phyloP scores from a whole-genome alignment of 768 basidiomycete genomes.

The Podaxis sp. region DNA sequence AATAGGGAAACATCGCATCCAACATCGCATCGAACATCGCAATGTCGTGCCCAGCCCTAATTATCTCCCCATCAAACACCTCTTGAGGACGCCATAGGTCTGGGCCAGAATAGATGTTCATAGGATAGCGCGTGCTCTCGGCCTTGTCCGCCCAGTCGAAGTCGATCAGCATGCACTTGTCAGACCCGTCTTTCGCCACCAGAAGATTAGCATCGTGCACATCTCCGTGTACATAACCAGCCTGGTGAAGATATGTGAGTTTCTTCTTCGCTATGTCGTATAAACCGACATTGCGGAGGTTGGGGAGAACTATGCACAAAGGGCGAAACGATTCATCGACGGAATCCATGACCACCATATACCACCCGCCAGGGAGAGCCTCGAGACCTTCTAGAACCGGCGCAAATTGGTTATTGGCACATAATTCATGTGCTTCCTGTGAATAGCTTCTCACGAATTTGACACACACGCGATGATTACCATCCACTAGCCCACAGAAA shows the following conservation, averaged over 20 bases:
- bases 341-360: conserved; percentile 21
- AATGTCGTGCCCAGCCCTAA: neutral
- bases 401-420: conserved; percentile 18
- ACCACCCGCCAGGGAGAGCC: conserved; percentile 25
- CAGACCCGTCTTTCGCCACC: neutral
- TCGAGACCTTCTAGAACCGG: conserved; percentile 21
- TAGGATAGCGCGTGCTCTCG: neutral
- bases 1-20: neutral
- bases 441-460: too few relatives aligned
- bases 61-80: neutral
- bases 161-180: neutral
- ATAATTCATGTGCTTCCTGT: conserved; percentile 16
- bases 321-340: conserved; percentile 1
- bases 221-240: conserved; percentile 18
- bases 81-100: neutral
- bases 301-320: neutral
- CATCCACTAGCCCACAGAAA: neutral
- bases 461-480: conserved; percentile 5
- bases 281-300: conserved; percentile 1
- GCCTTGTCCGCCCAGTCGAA: neutral
- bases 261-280: too few relatives aligned
- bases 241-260: conserved; percentile 14
- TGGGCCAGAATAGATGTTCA: neutral
- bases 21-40: neutral
- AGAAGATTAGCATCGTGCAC: conserved; percentile 15